These are phyloP conservation scores for Russula foetens DNA, from an alignment of 768 basidiomycete genomes.

Conservation along the genomic window DNA sequence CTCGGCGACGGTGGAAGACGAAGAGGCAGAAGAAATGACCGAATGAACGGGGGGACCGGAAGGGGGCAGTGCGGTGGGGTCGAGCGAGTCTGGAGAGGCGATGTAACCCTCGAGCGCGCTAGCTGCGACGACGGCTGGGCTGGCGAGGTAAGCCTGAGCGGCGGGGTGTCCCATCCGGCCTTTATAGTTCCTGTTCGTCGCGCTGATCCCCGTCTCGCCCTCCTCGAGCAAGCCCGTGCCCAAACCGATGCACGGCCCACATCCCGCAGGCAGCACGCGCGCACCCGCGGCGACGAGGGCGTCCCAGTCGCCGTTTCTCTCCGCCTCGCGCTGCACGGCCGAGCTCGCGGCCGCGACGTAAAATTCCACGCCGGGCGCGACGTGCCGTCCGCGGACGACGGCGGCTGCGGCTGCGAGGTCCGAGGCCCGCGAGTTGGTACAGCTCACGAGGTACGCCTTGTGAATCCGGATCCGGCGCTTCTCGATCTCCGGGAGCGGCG, in stretches of 20 bases:
- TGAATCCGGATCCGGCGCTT: constrained; percentile 70
- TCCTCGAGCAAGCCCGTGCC: constrained; percentile 90
- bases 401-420: constrained; percentile 89
- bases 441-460: constrained; percentile 97
- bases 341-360: constrained; percentile 96
- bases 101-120: constrained; percentile 92
- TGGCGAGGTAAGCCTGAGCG: constrained; percentile 91
- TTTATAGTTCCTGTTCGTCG: constrained; percentile 98
- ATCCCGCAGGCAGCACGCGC: constrained; percentile 88
- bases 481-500: constrained; percentile 79
- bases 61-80: constrained; percentile 43
- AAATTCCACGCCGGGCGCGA: constrained; percentile 89
- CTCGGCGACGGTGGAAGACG: constrained; percentile 22
- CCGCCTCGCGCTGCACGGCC: constrained; percentile 84
- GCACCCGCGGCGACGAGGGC: constrained; percentile 82
- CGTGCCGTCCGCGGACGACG: constrained; percentile 73
- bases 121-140: constrained; percentile 95
- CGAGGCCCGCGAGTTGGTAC: constrained; percentile 94
- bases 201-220: constrained; percentile 93
- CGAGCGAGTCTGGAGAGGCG: constrained; percentile 66
- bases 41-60: constrained; percentile 50
- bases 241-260: constrained; percentile 96
- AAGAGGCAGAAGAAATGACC: constrained; percentile 27
- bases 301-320: constrained; percentile 82
- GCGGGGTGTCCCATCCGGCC: constrained; percentile 97